Base-by-base conservation (phyloP, 805 yeast species). In the Starmerella vitae region DNA sequence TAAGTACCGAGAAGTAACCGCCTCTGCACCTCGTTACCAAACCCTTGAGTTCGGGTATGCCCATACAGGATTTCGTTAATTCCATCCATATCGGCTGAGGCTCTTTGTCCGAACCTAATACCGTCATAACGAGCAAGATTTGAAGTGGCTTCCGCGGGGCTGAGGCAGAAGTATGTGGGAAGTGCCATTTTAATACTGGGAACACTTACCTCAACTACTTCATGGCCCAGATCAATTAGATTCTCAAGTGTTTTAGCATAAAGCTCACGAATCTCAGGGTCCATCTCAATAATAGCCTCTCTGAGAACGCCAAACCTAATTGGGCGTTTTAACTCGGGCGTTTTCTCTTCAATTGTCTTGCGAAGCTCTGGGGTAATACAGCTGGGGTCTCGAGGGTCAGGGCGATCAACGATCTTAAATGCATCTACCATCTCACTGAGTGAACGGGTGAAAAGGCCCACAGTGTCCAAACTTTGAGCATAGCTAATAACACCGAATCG, bases 401-500 rank as follows among this genome's bases (percentile, higher is more conserved):
- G 59, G 20, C 58, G 52, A 55, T 85, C 76, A 35, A 91, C 52
- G 0, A 70, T 63, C 1, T 56, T 42, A 54, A 69, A 86, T 0
- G 77, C 82, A 13, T 56, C 53, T 20, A 58, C 53, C 2, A 80
- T 48, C 0, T 60, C 51, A 0, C 55, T 58, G 5, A 80, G 46
- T 22, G 70, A 63, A 13, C 65, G 67, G 0, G 86, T 63, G 24
- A 86, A 39, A 1, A 93, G 68, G 0, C 99, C 99, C 2, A 91
- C 95, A 0, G 97, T 86, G 55, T 91, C 99, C 38, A 91, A 65
- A 29, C 88, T 76, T 59, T 93, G 97, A 1, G 96, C 95, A 60
- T 86, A 88, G 0, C 95, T 76, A 3, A 86, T 63, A 7, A 91
- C 83, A 2, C 98, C 99, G 76, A 83, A 77, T 41, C 99, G 64